phyloP scores from a whole-genome alignment of 305 asterid genomes.

The Withania somnifera region DNA sequence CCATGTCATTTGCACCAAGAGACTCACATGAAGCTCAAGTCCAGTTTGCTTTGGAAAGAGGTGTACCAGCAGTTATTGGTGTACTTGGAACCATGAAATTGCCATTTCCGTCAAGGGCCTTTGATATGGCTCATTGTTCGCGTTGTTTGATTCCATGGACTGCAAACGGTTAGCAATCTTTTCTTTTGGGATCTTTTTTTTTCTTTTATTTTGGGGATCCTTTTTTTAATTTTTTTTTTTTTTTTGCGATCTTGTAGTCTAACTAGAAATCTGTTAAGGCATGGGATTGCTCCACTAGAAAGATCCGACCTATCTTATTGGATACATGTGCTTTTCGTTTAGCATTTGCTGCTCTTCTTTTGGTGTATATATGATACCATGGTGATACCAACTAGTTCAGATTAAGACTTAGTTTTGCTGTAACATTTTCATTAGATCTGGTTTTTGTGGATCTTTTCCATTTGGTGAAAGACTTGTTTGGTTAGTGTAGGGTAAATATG shows the following conservation, averaged over 20 bases:
- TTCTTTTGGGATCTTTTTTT: neutral
- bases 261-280: neutral
- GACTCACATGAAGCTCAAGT: slow-evolving; percentile 44
- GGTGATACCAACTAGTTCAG: neutral
- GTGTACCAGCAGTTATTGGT: slow-evolving; percentile 37
- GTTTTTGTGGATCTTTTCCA: neutral
- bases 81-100: slow-evolving; percentile 35
- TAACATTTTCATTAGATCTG: neutral
- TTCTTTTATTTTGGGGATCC: neutral
- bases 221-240: neutral
- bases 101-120: slow-evolving; percentile 34
- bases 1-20: slow-evolving; percentile 43
- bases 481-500: neutral
- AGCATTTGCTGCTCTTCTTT: neutral
- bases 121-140: slow-evolving; percentile 40
- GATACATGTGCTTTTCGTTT: neutral
- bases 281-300: neutral
- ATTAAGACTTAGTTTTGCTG: neutral
- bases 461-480: neutral
- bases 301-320: neutral
- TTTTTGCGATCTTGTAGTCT: neutral
- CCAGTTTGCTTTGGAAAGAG: slow-evolving; percentile 37
- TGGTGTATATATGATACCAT: neutral
- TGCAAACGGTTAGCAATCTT: slow-evolving; percentile 18
- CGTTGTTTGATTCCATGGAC: slow-evolving; percentile 37